Evolutionary conservation across 805 yeast genomes (phyloP).

Genomic region (Lachancea cidri): DNA sequence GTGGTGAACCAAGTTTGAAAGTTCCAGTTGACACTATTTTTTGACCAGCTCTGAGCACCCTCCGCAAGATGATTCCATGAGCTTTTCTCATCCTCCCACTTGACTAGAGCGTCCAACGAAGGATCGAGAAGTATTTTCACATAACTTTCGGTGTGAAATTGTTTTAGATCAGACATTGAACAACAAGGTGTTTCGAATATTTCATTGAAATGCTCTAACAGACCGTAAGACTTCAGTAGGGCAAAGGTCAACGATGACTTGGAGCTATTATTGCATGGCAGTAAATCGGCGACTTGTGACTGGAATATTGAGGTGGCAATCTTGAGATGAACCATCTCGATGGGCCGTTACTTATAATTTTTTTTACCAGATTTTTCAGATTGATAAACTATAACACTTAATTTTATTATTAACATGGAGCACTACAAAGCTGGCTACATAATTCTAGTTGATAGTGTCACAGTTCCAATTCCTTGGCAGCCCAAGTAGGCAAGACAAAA

Average conservation of each 20-base stretch:
- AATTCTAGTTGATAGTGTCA: conserved; percentile 4
- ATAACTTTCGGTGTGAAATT: conserved; percentile 47
- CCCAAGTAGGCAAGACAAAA: conserved; percentile 90
- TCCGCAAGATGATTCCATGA: conserved; percentile 15
- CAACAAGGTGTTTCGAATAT: conserved; percentile 15
- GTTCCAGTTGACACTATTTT: conserved; percentile 4
- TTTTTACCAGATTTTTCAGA: too few species aligned
- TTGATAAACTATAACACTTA: too few species aligned
- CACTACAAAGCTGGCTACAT: too few species aligned
- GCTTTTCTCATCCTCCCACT: conserved; percentile 15
- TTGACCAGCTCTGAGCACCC: conserved; percentile 14
- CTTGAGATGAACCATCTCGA: conserved; percentile 18
- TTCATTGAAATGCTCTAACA: conserved; percentile 22
- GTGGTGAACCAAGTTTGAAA: conserved; percentile 7
- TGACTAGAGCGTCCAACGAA: conserved; percentile 15
- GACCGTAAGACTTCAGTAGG: conserved; percentile 19
- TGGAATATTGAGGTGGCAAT: conserved; percentile 28
- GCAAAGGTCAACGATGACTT: conserved; percentile 25
- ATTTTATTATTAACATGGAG: too few species aligned
- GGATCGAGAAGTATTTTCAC: conserved; percentile 36
- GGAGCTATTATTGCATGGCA: conserved; percentile 28
- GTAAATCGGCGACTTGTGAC: conserved; percentile 28
- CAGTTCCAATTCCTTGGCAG: conserved; percentile 46
- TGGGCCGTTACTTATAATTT: too few species aligned
- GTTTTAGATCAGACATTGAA: conserved; percentile 35